These are phyloP conservation scores for Xylaria hypoxylon DNA, from an alignment of 2,329 filamentous ascomycete genomes.

Conservation along the genomic window DNA sequence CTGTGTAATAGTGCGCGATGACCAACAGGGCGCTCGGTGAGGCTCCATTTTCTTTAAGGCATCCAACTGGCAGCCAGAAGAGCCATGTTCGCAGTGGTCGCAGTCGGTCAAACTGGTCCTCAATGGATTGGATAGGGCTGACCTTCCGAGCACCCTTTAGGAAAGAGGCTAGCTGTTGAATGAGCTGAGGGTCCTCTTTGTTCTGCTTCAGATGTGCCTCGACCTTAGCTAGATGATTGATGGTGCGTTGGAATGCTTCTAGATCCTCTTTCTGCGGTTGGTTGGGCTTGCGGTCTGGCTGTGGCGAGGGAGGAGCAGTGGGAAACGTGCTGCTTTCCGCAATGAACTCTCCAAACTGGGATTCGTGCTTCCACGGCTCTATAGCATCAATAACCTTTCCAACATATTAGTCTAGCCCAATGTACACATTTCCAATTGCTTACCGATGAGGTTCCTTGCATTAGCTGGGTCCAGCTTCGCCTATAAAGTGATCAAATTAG, in stretches of 20 bases:
- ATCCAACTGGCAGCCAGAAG: slow-evolving; percentile 92
- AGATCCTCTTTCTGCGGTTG: slow-evolving; percentile 77
- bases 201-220: slow-evolving; percentile 76
- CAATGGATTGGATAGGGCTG: slow-evolving; percentile 75
- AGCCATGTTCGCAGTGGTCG: slow-evolving; percentile 92
- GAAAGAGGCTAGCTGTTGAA: slow-evolving; percentile 78
- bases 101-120: slow-evolving; percentile 89
- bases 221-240: slow-evolving; percentile 75
- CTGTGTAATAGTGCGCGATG: slow-evolving; percentile 91
- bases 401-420: slow-evolving; percentile 44
- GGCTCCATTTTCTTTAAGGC: slow-evolving; percentile 79
- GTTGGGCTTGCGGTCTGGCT: slow-evolving; percentile 69
- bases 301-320: slow-evolving; percentile 72
- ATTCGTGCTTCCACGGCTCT: slow-evolving; percentile 91
- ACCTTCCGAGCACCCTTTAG: slow-evolving; percentile 78
- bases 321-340: slow-evolving; percentile 80
- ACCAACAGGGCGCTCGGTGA: slow-evolving; percentile 84
- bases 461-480: slow-evolving; percentile 91
- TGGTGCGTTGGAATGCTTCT: slow-evolving; percentile 73
- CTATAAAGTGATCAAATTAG: slow-evolving; percentile 62
- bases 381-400: slow-evolving; percentile 86
- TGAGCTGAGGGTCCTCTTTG: slow-evolving; percentile 75
- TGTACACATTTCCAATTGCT: slow-evolving; percentile 52
- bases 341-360: slow-evolving; percentile 85
- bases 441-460: slow-evolving; percentile 91